Base-by-base conservation (phyloP, 495 filamentous ascomycete species). In the Hyaloscypha finlandica region DNA sequence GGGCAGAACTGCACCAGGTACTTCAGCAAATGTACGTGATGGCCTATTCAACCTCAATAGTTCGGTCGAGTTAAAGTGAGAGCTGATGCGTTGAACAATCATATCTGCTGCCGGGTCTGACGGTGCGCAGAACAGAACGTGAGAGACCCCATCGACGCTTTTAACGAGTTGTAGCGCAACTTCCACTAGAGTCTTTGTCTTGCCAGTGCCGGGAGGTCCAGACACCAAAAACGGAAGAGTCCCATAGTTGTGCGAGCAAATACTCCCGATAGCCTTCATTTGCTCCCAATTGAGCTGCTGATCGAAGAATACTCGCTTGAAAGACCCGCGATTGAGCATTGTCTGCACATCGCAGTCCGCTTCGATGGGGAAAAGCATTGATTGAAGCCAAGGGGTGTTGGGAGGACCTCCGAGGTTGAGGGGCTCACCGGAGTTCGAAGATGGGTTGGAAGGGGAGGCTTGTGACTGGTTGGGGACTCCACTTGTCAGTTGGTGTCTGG, bases 31-130 rank as follows among this genome's bases (percentile, higher is more conserved):
- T 22, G 77, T 75, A 64, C 84, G 78, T 12, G 78, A 73, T 14
- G 78, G 74, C 6, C 79, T 73, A 59, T 84, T 84, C 35, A 87
- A 75, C 35, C 84, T 78, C 19, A 86, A 75, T 51, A 86, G 68
- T 29, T 80, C 75, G 32, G 65, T 64, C 32, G 77, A 77, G 12
- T 74, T 68, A 30, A 86, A 70, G 57, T 80, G 73, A 31, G 54
- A 42, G 37, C 75, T 73, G n/a, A 87, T 72, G 4, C 84, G 78
- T 60, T 78, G 72, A 48, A 79, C 78, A 12, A 87, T 71, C 2
- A 77, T 85, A 71, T 87, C 84, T 53, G 84, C 81, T 53, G 84
- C 84, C 30, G 80, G 77, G 61, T 87, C 83, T 19, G 84, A 86
- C 29, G 84, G 84, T 16, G 84, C 84, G 61, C 84, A 87, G 20